Conservation (phyloP, 768 basidiomycete genomes). For the Asterophora parasitica region DNA sequence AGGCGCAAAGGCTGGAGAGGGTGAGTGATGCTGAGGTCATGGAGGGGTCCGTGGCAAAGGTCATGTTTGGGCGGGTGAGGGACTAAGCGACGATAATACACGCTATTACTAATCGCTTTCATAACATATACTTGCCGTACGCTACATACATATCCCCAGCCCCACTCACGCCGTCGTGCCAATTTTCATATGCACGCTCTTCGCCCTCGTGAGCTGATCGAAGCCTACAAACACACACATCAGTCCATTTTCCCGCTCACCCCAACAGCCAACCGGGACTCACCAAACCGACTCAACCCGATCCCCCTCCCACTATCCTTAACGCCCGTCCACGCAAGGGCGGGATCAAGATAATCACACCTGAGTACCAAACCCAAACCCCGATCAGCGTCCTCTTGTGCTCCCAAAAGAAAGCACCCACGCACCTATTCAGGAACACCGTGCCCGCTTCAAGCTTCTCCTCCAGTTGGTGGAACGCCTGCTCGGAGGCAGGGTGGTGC, state of each 20-base stretch:
- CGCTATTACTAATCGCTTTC: too few relatives aligned
- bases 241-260: too few relatives aligned
- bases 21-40: constrained; percentile 42
- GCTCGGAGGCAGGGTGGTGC: constrained; percentile 54
- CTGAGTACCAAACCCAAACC: constrained; percentile 26
- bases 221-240: constrained; percentile 50
- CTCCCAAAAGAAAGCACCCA: not conserved
- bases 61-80: constrained; percentile 36
- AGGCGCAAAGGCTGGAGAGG: constrained; percentile 63
- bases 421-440: constrained; percentile 84
- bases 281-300: constrained; percentile 86
- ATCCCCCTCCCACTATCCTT: constrained; percentile 92
- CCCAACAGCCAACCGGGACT: too few relatives aligned
- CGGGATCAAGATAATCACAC: constrained; percentile 89
- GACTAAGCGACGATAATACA: not conserved
- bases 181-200: constrained; percentile 81
- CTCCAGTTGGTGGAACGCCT: constrained; percentile 61
- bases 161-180: constrained; percentile 34
- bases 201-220: constrained; percentile 78
- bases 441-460: constrained; percentile 84
- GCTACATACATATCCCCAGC: too few relatives aligned
- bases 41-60: constrained; percentile 28
- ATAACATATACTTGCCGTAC: too few relatives aligned
- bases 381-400: not conserved
- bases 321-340: constrained; percentile 90